Conservation (phyloP, 2,329 filamentous ascomycete genomes). For the Diaporthe ampelina region DNA sequence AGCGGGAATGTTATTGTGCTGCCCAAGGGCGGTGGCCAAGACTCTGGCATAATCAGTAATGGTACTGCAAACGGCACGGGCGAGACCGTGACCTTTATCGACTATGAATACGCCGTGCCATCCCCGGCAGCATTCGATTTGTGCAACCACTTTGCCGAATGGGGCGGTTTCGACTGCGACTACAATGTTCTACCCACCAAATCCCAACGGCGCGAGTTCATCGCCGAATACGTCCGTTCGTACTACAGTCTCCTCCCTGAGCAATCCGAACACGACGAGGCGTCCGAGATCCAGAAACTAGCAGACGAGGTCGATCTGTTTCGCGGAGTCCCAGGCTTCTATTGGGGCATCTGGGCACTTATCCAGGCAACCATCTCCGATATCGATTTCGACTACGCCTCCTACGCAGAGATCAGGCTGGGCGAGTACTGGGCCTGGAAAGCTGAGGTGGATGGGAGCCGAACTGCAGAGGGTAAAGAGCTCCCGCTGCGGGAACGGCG, state of each 20-base stretch:
- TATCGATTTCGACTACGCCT: slow-evolving; percentile 97
- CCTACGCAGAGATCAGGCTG: slow-evolving; percentile 87
- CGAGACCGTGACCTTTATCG: slow-evolving; percentile 85
- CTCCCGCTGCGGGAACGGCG: slow-evolving; percentile 82
- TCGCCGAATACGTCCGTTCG: slow-evolving; percentile 83
- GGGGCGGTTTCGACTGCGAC: slow-evolving; percentile 97
- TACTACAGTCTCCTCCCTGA: slow-evolving; percentile 72
- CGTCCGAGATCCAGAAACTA: slow-evolving; percentile 77
- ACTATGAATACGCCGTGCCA: slow-evolving; percentile 97
- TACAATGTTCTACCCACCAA: slow-evolving; percentile 85
- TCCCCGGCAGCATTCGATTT: slow-evolving; percentile 96
- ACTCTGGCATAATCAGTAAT: slow-evolving; percentile 41
- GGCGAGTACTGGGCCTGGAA: slow-evolving; percentile 97
- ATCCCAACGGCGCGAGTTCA: slow-evolving; percentile 82
- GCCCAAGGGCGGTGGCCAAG: slow-evolving; percentile 55
- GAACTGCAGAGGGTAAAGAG: slow-evolving; percentile 65
- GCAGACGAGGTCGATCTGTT: slow-evolving; percentile 87
- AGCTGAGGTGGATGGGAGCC: slow-evolving; percentile 76
- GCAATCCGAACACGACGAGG: slow-evolving; percentile 59
- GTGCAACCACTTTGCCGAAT: slow-evolving; percentile 98
- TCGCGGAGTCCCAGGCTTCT: slow-evolving; percentile 90
- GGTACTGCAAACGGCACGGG: slow-evolving; percentile 49
- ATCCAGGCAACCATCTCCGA: slow-evolving; percentile 95
- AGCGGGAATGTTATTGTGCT: slow-evolving; percentile 95
- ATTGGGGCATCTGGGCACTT: slow-evolving; percentile 93